Conservation (phyloP, 108 stramenopile species). For the Nitzschia inconspicua region DNA sequence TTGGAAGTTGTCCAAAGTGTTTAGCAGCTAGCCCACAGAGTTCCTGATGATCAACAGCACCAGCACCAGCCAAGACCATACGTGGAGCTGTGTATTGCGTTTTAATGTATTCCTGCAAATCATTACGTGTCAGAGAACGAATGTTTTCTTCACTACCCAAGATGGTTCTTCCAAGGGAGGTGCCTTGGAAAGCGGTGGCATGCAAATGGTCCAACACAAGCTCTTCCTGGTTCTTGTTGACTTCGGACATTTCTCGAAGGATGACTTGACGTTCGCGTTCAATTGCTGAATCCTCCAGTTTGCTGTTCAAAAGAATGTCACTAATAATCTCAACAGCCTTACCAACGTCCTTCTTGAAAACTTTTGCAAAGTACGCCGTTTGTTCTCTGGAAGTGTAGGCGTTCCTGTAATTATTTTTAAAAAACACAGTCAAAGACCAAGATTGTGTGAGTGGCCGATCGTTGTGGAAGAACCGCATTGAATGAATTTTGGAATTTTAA, state of each 20-base stretch:
- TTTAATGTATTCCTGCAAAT: constrained; percentile 88
- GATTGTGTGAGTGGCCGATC: too few relatives aligned
- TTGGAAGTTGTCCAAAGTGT: constrained; percentile 88
- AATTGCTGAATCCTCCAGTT: constrained; percentile 85
- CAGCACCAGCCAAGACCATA: constrained; percentile 98
- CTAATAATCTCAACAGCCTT: constrained; percentile 94
- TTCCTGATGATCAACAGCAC: constrained; percentile 89
- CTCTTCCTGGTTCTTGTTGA: constrained; percentile 98
- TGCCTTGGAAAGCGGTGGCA: constrained; percentile 93
- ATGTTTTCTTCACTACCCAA: constrained; percentile 96
- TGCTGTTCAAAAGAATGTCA: constrained; percentile 93
- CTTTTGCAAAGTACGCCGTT: constrained; percentile 99
- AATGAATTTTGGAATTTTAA: neutral
- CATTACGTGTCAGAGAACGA: constrained; percentile 68
- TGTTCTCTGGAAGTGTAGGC: constrained; percentile 99
- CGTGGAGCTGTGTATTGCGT: constrained; percentile 99
- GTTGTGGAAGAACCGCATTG: neutral
- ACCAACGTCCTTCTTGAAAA: constrained; percentile 93
- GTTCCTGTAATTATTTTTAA: constrained; percentile 32
- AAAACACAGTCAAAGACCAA: too few relatives aligned
- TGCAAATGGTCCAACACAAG: constrained; percentile 97
- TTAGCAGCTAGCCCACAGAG: constrained; percentile 86
- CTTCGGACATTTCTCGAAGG: constrained; percentile 98
- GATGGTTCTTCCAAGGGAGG: constrained; percentile 96
- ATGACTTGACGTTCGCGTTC: constrained; percentile 97